Conservation (phyloP, 345 rosid species). For the Microcos paniculata region DNA sequence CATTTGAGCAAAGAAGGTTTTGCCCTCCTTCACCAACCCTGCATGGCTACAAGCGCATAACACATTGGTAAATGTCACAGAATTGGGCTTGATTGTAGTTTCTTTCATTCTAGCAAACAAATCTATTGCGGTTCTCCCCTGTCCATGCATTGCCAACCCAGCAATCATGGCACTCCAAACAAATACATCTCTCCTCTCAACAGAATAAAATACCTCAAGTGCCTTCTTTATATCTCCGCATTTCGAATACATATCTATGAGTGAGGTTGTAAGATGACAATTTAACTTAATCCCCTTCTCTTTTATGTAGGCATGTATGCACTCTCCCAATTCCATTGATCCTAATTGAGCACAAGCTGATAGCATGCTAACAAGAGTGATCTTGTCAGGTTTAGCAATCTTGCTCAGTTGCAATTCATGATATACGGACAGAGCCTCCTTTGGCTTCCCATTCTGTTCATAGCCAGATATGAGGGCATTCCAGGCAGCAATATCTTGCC, state of each 20-base stretch:
- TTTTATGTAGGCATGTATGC: slow-evolving; percentile 53
- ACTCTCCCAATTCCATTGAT: slow-evolving; percentile 50
- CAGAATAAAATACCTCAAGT: slow-evolving; percentile 50
- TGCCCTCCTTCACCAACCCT: slow-evolving; percentile 66
- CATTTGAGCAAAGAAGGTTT: slow-evolving; percentile 49
- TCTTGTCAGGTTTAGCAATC: slow-evolving; percentile 44
- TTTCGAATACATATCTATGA: slow-evolving; percentile 82
- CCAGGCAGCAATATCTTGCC: slow-evolving; percentile 59
- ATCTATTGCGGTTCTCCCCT: slow-evolving; percentile 50
- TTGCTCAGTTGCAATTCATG: slow-evolving; percentile 51
- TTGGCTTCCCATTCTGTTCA: slow-evolving; percentile 63
- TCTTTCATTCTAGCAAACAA: slow-evolving; percentile 61
- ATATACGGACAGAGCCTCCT: slow-evolving; percentile 58
- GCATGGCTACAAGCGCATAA: slow-evolving; percentile 71
- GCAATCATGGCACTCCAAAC: slow-evolving; percentile 81
- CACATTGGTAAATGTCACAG: slow-evolving; percentile 63
- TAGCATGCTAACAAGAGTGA: slow-evolving; percentile 57
- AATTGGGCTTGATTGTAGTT: slow-evolving; percentile 52
- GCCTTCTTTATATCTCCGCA: slow-evolving; percentile 75
- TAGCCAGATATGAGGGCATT: slow-evolving; percentile 66
- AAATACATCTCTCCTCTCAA: slow-evolving; percentile 54
- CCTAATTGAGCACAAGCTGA: slow-evolving; percentile 77
- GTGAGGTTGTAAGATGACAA: slow-evolving; percentile 54
- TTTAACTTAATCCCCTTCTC: slow-evolving; percentile 49
- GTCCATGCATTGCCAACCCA: slow-evolving; percentile 74